A percentile compares a stretch with the other conserved stretches of the same genome.
Evolutionary conservation across 257 asterid species (phyloP).

Genomic region (Lycium ferocissimum): DNA sequence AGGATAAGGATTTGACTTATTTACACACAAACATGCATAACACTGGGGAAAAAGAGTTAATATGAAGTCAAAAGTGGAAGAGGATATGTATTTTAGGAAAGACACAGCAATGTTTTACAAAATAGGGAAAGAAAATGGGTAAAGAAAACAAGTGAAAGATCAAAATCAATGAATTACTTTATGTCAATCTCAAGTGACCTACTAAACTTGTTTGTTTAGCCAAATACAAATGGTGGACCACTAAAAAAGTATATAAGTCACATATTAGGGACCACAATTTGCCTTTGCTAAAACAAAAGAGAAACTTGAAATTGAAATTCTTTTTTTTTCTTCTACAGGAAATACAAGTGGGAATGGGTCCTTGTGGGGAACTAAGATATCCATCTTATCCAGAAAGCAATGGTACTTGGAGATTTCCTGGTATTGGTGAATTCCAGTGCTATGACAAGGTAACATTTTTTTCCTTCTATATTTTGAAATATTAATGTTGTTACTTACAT

Average conservation of each 20-base stretch:
- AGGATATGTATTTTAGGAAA: no score
- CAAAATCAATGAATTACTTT: conserved; percentile 16
- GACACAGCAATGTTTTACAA: no score
- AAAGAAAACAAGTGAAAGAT: conserved; percentile 8
- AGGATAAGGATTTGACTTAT: not conserved
- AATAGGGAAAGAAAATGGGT: not conserved
- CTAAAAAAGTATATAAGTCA: not conserved
- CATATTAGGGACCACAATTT: not conserved
- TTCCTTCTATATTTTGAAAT: not conserved
- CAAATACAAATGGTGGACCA: conserved; percentile 19
- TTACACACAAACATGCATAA: not conserved
- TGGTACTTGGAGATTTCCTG: conserved; percentile 92
- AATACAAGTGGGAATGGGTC: conserved; percentile 96
- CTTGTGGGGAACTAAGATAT: conserved; percentile 96
- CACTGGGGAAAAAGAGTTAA: not conserved
- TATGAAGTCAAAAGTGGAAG: no score
- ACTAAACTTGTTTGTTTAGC: not conserved
- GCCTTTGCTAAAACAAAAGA: not conserved
- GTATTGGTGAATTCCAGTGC: conserved; percentile 94
- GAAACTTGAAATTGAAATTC: conserved; percentile 22
- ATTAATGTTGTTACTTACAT: not conserved
- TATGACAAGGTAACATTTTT: conserved; percentile 68
- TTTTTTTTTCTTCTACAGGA: conserved; percentile 56
- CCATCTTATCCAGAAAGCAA: conserved; percentile 96
- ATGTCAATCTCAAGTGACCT: conserved; percentile 22